phyloP scores from a whole-genome alignment of 495 filamentous ascomycete genomes.

The Aspergillus olivimuriae region DNA sequence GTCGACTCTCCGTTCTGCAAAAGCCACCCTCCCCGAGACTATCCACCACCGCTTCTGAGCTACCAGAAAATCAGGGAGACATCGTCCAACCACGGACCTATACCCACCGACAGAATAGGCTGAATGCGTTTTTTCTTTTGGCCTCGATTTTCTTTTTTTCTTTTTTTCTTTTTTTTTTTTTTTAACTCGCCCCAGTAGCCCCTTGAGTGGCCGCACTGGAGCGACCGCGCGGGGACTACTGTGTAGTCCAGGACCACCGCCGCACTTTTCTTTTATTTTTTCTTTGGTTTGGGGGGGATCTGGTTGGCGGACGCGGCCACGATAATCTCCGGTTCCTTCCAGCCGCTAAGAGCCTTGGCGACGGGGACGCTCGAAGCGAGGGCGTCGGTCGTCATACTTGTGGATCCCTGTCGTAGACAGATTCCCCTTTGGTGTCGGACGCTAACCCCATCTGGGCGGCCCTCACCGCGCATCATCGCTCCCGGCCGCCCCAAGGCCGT shows the following conservation, averaged over 20 bases:
- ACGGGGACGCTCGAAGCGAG: conserved; percentile 15
- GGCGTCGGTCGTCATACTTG: no score
- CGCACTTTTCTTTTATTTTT: no score
- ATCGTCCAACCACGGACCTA: conserved; percentile 1
- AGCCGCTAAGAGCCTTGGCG: conserved; percentile 14
- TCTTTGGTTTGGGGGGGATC: conserved; percentile 4
- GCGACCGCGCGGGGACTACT: not conserved
- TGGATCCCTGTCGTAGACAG: conserved; percentile 5
- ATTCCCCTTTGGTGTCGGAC: conserved; percentile 11
- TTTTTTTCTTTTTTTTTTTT: conserved; percentile 1
- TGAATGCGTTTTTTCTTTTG: not conserved
- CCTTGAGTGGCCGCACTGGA: no score
- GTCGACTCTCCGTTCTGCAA: conserved; percentile 1
- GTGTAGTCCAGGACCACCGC: no score
- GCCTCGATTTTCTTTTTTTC: not conserved
- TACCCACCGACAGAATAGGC: conserved; percentile 6
- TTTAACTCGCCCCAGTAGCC: not conserved
- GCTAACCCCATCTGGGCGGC: conserved; percentile 10
- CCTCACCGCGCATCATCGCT: conserved; percentile 9
- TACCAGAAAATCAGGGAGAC: not conserved
- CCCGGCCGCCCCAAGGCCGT: conserved; percentile 14
- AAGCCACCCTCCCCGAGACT: not conserved
- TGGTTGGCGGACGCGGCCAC: conserved; percentile 16
- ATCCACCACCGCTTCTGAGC: not conserved
- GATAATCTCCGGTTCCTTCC: conserved; percentile 23